A percentile compares a stretch with the other conserved stretches of the same genome.
These are phyloP conservation scores for Moesziomyces sp. DNA, from an alignment of 1,284 basidiomycete species.

Conservation along the genomic window DNA sequence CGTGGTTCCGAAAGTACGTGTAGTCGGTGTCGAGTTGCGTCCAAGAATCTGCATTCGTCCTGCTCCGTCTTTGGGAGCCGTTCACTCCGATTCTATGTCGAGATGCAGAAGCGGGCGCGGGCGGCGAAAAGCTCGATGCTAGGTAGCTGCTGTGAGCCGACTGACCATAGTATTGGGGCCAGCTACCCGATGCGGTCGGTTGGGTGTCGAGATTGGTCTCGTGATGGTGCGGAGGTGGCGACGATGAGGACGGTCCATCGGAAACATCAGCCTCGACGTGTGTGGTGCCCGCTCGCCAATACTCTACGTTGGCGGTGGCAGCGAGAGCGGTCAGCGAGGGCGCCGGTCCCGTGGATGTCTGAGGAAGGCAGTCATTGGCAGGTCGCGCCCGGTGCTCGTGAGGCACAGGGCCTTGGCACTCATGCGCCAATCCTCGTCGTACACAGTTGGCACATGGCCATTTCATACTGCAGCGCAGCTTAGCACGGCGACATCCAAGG, in stretches of 20 bases:
- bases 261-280: not conserved
- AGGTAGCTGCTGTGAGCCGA: slow-evolving; percentile 15
- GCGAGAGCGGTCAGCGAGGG: not conserved
- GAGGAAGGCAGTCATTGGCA: no score
- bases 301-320: not conserved
- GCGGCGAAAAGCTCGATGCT: slow-evolving; percentile 7
- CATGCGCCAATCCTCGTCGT: slow-evolving; percentile 4
- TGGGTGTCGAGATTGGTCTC: not conserved
- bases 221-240: not conserved
- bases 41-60: slow-evolving; percentile 1
- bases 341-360: not conserved
- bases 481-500: slow-evolving; percentile 5
- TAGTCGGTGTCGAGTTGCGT: slow-evolving; percentile 5
- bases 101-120: not conserved
- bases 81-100: not conserved
- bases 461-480: slow-evolving; percentile 4
- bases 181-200: no score
- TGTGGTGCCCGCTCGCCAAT: not conserved
- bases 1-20: not conserved
- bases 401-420: slow-evolving; percentile 6
- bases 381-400: not conserved
- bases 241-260: not conserved
- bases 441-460: slow-evolving; percentile 13
- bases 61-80: not conserved
- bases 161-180: slow-evolving; percentile 6